Base-by-base conservation (phyloP, 2,329 filamentous ascomycete genomes). In the Xylariales sp. region DNA sequence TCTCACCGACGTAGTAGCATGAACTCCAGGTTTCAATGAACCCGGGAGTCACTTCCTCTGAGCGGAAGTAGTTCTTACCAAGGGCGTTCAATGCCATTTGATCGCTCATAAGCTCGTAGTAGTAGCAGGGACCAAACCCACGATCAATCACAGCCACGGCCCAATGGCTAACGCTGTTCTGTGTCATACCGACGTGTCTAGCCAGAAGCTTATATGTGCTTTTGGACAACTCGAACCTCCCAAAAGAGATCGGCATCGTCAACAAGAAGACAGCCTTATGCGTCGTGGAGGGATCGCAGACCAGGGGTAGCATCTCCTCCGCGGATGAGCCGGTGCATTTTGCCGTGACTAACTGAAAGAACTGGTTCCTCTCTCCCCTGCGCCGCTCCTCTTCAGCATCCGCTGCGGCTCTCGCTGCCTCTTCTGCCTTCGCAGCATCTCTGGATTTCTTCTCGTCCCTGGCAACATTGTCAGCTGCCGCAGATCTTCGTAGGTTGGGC, bases 1-100 rank as follows among this genome's bases (percentile, higher is more conserved):
- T 60, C 46, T 62, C 58, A 9, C 58, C 58, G 12, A 61, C 52
- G 19, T 61, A 61, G 31, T 53, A 57, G 24, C 52, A 58, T 16
- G 51, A 52, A 7, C 45, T 58, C 58, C 57, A 62, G 2, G 49
- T 53, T 11, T 46, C 44, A 18, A 60, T 50, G 32, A 52, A 53
- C 24, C 53, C 51, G 5, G 53, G 44, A 15, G 52, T 58, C 8
- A 60, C 46, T 29, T 59, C 52, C n/a, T 55, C 47, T n/a, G 53
- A 50, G 24, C 57, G 53, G 40, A 58, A 53, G 14, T 50, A 50
- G 21, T 53, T 59, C 41, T 52, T 56, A 22, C 56, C 55, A 3
- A 56, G 39, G 38, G 50, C 51, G 24, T 48, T 52, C 14, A 55
- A 52, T 18, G 50, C 50, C 21, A 58, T 33, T 25, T 58, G 51